Conservation (phyloP, 2,329 filamentous ascomycete genomes). For the Claviceps pazoutovae region DNA sequence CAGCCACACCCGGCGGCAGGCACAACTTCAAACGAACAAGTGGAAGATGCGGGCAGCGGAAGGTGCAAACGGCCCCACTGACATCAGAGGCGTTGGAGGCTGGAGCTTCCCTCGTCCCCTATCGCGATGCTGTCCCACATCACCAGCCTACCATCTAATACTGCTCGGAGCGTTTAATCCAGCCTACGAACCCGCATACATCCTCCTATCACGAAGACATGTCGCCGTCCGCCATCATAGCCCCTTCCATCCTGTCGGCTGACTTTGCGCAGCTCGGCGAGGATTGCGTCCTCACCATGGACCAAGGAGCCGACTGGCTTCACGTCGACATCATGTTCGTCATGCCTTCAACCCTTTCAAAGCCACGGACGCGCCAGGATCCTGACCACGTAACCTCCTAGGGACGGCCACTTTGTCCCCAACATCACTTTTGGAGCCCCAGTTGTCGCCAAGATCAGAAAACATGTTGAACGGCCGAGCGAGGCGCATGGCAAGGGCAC, state of each 20-base stretch:
- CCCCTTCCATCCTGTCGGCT: slow-evolving; percentile 92
- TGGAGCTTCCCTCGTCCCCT: background rate
- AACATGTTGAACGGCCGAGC: slow-evolving; percentile 64
- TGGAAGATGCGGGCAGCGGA: no score
- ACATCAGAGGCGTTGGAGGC: slow-evolving; percentile 4
- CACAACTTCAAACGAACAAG: background rate
- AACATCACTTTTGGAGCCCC: slow-evolving; percentile 96
- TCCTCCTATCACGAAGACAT: slow-evolving; percentile 36
- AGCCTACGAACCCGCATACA: background rate
- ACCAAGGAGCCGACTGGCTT: slow-evolving; percentile 78
- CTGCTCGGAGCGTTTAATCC: no score
- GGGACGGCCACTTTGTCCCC: slow-evolving; percentile 97
- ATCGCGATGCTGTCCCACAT: no score
- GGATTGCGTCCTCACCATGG: slow-evolving; percentile 77
- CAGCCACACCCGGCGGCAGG: background rate
- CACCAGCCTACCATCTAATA: no score
- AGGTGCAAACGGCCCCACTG: slow-evolving; percentile 4
- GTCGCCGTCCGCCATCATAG: slow-evolving; percentile 86
- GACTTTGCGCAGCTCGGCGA: slow-evolving; percentile 83
- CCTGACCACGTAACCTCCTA: slow-evolving; percentile 17
- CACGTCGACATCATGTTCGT: slow-evolving; percentile 77
- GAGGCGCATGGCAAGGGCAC: slow-evolving; percentile 66
- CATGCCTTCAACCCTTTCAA: background rate
- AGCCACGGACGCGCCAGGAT: slow-evolving; percentile 11
- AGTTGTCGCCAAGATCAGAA: slow-evolving; percentile 85